Evolutionary conservation across 768 basidiomycete species (phyloP).

Genomic region (Tylopilus rubrobrunneus): DNA sequence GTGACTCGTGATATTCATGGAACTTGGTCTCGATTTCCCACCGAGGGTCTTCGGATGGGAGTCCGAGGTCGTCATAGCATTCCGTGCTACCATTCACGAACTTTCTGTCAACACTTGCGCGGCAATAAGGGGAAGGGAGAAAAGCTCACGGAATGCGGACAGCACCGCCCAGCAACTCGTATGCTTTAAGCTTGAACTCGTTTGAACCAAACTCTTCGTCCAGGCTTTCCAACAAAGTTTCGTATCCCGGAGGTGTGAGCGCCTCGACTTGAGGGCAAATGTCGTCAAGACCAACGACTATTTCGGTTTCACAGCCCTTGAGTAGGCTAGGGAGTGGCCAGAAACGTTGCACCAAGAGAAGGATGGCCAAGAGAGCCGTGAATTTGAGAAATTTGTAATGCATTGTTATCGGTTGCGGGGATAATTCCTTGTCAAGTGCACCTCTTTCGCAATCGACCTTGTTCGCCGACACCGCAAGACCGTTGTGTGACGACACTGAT

Average conservation of each 20-base stretch:
- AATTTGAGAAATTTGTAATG: neutral
- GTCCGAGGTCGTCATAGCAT: constrained; percentile 47
- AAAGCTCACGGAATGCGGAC: constrained; percentile 30
- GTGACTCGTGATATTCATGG: constrained; percentile 26
- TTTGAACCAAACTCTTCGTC: constrained; percentile 20
- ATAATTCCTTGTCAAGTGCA: neutral
- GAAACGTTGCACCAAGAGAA: constrained; percentile 1
- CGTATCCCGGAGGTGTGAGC: constrained; percentile 12
- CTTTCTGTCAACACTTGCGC: neutral
- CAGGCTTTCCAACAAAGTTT: constrained; percentile 19
- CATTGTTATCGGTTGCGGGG: neutral
- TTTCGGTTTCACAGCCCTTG: neutral
- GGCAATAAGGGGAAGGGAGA: neutral
- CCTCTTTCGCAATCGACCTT: constrained; percentile 16
- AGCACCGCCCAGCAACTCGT: constrained; percentile 34
- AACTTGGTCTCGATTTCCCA: constrained; percentile 30
- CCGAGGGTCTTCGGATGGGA: constrained; percentile 45
- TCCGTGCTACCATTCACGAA: constrained; percentile 41
- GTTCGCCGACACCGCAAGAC: neutral
- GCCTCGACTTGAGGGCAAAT: constrained; percentile 28
- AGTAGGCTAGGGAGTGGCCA: neutral
- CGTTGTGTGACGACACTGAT: neutral
- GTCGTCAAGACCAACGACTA: constrained; percentile 1
- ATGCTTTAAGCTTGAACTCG: constrained; percentile 28
- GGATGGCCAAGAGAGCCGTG: constrained; percentile 8